phyloP scores from a whole-genome alignment of 768 basidiomycete species.

The Asterophora lycoperdoides region DNA sequence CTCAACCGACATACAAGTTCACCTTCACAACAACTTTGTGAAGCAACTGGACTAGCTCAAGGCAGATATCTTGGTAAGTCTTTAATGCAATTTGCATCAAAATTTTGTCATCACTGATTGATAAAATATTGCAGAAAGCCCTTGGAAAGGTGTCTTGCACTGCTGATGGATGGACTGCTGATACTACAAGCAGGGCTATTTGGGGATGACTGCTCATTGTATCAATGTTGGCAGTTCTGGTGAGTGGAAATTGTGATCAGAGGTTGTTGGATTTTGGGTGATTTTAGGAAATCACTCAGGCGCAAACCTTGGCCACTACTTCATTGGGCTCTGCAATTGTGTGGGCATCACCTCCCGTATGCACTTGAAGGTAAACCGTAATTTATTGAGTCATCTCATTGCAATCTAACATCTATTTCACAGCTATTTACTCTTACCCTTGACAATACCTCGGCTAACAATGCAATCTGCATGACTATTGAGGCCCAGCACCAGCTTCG shows the following conservation, averaged over 20 bases:
- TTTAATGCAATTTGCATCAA: not conserved
- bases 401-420: too few relatives aligned
- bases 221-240: slow-evolving; percentile 14
- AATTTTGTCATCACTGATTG: too few relatives aligned
- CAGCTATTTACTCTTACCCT: slow-evolving; percentile 16
- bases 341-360: slow-evolving; percentile 20
- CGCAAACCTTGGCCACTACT: slow-evolving; percentile 23
- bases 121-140: slow-evolving; percentile 3
- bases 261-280: slow-evolving; percentile 20
- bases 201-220: slow-evolving; percentile 18
- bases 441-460: slow-evolving; percentile 6
- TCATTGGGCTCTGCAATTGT: slow-evolving; percentile 20
- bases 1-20: not conserved
- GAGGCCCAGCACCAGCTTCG: not conserved
- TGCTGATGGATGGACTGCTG: slow-evolving; percentile 15
- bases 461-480: not conserved
- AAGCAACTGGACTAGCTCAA: not conserved
- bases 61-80: slow-evolving; percentile 2
- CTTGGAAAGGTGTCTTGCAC: slow-evolving; percentile 19
- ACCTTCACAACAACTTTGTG: slow-evolving; percentile 1
- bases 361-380: slow-evolving; percentile 25
- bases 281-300: slow-evolving; percentile 22
- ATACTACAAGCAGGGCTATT: slow-evolving; percentile 13
- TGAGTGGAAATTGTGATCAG: slow-evolving; percentile 20
- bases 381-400: too few relatives aligned